phyloP scores from a whole-genome alignment of 768 basidiomycete genomes.

The Dioszegia aurantiaca region DNA sequence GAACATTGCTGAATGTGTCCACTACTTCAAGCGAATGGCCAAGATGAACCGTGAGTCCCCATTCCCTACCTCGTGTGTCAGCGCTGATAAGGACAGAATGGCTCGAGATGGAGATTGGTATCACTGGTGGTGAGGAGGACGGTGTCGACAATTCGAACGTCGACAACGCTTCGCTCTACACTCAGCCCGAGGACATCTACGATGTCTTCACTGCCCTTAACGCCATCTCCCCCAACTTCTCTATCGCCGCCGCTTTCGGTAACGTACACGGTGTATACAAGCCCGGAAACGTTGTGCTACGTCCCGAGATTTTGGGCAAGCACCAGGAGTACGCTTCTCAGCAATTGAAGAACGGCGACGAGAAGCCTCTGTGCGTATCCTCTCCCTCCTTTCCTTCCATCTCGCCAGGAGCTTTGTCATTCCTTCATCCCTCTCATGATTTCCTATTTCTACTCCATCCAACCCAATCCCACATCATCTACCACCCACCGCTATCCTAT shows the following conservation, averaged over 20 bases:
- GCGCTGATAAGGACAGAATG: constrained; percentile 55
- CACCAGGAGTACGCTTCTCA: constrained; percentile 75
- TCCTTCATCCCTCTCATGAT: not conserved
- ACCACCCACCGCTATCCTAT: constrained; percentile 46
- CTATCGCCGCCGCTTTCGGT: constrained; percentile 95
- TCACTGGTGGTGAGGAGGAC: constrained; percentile 99
- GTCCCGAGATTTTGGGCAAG: constrained; percentile 84
- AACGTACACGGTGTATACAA: constrained; percentile 99
- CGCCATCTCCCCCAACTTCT: constrained; percentile 86
- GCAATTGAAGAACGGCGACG: constrained; percentile 61
- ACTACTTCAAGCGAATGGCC: constrained; percentile 95
- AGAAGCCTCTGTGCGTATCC: constrained; percentile 77
- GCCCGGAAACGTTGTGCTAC: constrained; percentile 92
- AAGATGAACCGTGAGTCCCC: constrained; percentile 62
- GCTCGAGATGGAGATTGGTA: constrained; percentile 99
- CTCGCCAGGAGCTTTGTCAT: not conserved
- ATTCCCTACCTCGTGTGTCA: not conserved
- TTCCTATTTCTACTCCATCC: not conserved
- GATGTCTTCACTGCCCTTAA: constrained; percentile 83
- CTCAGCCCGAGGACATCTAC: constrained; percentile 92
- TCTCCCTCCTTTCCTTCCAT: not conserved
- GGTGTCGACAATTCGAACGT: constrained; percentile 96
- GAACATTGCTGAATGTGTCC: constrained; percentile 87
- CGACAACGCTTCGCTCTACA: constrained; percentile 91
- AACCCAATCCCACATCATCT: constrained; percentile 13